These are phyloP conservation scores for Fusarium torulosum DNA, from an alignment of 2,329 filamentous ascomycete genomes.

Conservation along the genomic window DNA sequence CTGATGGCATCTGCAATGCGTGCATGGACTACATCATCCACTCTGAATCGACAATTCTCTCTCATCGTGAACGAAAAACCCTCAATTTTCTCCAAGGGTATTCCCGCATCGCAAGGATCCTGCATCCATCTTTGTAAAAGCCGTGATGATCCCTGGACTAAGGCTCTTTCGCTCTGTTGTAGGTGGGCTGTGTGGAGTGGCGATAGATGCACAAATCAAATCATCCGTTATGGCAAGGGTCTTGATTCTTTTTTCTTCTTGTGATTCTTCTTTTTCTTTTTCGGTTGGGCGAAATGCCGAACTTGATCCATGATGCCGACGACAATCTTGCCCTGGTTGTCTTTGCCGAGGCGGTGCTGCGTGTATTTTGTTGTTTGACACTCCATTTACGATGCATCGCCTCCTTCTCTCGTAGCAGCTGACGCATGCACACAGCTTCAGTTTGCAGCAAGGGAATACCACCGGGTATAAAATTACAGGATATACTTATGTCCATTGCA, in stretches of 20 bases:
- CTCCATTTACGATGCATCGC: slow-evolving; percentile 2
- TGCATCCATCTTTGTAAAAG: slow-evolving; percentile 6
- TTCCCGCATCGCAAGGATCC: slow-evolving; percentile 16
- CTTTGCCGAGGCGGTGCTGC: neutral
- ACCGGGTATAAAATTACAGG: neutral
- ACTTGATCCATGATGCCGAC: slow-evolving; percentile 16
- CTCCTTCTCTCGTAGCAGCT: neutral
- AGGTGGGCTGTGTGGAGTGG: slow-evolving; percentile 22
- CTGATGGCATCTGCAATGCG: neutral
- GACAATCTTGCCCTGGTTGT: slow-evolving; percentile 1
- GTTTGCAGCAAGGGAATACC: neutral
- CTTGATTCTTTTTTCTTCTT: slow-evolving; percentile 3
- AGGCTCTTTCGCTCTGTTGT: neutral
- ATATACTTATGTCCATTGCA: neutral
- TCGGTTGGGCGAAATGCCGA: slow-evolving; percentile 17
- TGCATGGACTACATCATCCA: neutral
- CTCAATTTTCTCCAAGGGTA: slow-evolving; percentile 16
- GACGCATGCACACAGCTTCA: neutral
- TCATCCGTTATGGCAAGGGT: slow-evolving; percentile 18
- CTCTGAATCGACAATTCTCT: slow-evolving; percentile 1
- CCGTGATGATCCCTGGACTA: slow-evolving; percentile 31
- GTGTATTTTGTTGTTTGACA: neutral
- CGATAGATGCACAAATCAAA: slow-evolving; percentile 9
- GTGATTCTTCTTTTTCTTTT: slow-evolving; percentile 7
- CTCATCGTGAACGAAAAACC: neutral